These are phyloP conservation scores for Camellia sinensis DNA, from an alignment of 148 eudicot species.

Conservation along the genomic window DNA sequence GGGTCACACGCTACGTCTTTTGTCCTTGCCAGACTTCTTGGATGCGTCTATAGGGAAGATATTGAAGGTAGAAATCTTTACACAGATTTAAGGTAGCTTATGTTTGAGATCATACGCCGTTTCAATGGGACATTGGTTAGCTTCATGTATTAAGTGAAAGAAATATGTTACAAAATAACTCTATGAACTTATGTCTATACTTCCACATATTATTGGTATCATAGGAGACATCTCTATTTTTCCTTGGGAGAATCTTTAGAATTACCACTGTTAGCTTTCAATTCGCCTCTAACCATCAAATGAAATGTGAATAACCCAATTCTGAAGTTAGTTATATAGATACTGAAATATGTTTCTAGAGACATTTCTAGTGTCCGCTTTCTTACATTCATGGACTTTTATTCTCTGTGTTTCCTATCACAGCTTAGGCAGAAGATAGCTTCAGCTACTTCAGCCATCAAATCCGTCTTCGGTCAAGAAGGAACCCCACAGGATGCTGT, in stretches of 20 bases:
- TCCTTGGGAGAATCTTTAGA: too few species aligned
- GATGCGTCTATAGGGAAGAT: slow-evolving; percentile 97
- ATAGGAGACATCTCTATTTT: too few species aligned
- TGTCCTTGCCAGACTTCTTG: slow-evolving; percentile 93
- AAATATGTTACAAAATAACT: background rate
- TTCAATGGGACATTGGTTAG: background rate
- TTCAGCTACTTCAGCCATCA: slow-evolving; percentile 93
- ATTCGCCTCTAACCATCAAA: too few species aligned
- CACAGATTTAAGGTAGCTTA: background rate
- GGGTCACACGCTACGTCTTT: slow-evolving; percentile 92
- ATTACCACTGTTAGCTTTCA: too few species aligned
- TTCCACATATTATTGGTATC: too few species aligned
- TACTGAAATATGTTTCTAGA: background rate
- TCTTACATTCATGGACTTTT: background rate
- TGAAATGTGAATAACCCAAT: too few species aligned
- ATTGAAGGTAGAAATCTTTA: slow-evolving; percentile 50
- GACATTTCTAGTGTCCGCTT: background rate
- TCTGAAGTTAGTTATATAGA: background rate
- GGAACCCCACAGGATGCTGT: slow-evolving; percentile 55
- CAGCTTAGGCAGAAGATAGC: slow-evolving; percentile 91
- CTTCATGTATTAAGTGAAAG: background rate
- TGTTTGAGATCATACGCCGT: background rate
- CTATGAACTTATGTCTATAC: too few species aligned
- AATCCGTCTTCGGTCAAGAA: slow-evolving; percentile 90
- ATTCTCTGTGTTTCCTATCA: slow-evolving; percentile 13